Evolutionary conservation across 768 basidiomycete species (phyloP).

Genomic region (Pisolithus microcarpus): DNA sequence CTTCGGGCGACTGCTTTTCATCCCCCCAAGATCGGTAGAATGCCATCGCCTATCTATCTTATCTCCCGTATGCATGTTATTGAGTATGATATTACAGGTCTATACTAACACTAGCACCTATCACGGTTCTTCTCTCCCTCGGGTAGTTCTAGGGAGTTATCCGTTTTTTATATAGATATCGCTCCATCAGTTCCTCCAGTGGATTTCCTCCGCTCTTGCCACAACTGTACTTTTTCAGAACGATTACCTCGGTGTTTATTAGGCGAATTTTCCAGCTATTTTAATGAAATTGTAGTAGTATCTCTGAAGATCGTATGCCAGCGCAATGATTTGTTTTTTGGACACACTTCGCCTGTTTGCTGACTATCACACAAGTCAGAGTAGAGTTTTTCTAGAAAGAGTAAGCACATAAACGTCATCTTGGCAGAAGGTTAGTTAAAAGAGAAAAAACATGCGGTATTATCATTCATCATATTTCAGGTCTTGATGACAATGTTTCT

Average conservation of each 20-base stretch:
- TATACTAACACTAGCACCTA: slow-evolving; percentile 4
- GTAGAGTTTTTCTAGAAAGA: no score
- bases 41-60: slow-evolving; percentile 5
- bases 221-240: not conserved
- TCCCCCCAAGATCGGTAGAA: not conserved
- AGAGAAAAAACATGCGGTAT: no score
- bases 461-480: no score
- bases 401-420: no score
- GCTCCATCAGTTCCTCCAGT: slow-evolving; percentile 7
- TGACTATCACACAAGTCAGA: no score
- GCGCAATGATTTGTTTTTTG: not conserved
- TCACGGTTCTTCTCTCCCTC: slow-evolving; percentile 1
- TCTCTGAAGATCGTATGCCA: slow-evolving; percentile 11
- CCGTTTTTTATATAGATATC: slow-evolving; percentile 8
- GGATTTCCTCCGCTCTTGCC: slow-evolving; percentile 1
- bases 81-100: slow-evolving; percentile 10
- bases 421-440: no score
- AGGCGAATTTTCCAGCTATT: slow-evolving; percentile 7
- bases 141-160: slow-evolving; percentile 15
- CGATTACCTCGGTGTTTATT: no score
- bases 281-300: slow-evolving; percentile 15
- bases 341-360: no score
- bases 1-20: not conserved
- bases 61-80: slow-evolving; percentile 3
- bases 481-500: no score